Conservation (phyloP, 345 rosid genomes). For the Acer yangbiense region DNA sequence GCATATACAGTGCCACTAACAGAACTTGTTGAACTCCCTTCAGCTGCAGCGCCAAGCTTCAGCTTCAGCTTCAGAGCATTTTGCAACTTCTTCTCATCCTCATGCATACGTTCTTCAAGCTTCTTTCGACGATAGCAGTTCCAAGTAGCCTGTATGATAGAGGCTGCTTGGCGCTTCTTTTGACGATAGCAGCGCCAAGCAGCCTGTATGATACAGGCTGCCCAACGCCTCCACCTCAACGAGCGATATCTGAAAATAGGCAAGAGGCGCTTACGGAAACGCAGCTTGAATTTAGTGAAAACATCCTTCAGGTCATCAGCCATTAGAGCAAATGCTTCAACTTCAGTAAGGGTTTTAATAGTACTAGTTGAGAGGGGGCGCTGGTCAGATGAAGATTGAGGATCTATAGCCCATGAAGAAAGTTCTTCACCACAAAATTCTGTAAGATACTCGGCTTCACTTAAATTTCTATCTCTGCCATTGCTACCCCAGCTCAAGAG, state of each 20-base stretch:
- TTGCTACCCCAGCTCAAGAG: background rate
- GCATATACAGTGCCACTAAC: no score
- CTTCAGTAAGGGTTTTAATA: background rate
- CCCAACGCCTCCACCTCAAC: slow-evolving; percentile 41
- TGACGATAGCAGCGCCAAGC: background rate
- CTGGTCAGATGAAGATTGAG: background rate
- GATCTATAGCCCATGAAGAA: background rate
- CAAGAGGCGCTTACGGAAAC: background rate
- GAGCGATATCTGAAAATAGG: slow-evolving; percentile 41
- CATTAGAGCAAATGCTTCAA: background rate
- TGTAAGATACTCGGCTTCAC: background rate
- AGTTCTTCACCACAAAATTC: background rate
- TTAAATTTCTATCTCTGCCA: background rate
- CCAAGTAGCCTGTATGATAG: background rate
- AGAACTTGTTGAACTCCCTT: no score
- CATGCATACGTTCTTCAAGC: no score
- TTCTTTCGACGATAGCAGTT: background rate
- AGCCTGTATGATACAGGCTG: background rate
- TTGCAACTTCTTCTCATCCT: no score
- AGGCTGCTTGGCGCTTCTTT: slow-evolving; percentile 23
- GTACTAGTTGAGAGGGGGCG: background rate
- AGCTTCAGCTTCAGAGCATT: no score
- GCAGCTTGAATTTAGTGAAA: background rate
- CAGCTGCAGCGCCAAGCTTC: no score
- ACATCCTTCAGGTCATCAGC: slow-evolving; percentile 2